Conservation (phyloP, 345 rosid species). For the Noccaea bulbosa region DNA sequence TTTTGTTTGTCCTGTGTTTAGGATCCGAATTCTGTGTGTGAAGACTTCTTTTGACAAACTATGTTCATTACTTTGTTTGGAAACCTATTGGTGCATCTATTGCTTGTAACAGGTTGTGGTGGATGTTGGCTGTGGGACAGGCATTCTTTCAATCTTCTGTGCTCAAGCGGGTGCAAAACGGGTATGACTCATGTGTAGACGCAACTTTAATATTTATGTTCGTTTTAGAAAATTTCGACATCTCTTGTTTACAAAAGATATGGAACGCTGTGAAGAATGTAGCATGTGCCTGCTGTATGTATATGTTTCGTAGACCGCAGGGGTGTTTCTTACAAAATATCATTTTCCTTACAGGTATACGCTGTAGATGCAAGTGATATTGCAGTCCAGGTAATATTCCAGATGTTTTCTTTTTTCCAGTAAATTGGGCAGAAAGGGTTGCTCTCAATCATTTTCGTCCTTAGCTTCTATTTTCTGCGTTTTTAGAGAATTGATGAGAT, state of each 20-base stretch:
- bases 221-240: background rate
- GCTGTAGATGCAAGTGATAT: slow-evolving; percentile 99
- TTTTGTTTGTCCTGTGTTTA: slow-evolving; percentile 10
- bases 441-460: slow-evolving; percentile 7
- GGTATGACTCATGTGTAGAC: slow-evolving; percentile 49
- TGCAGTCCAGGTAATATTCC: slow-evolving; percentile 79
- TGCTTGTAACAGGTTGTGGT: slow-evolving; percentile 74
- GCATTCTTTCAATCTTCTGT: slow-evolving; percentile 97
- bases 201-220: background rate
- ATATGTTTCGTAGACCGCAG: slow-evolving; percentile 7
- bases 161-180: slow-evolving; percentile 98
- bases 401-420: slow-evolving; percentile 32
- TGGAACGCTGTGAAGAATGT: slow-evolving; percentile 12
- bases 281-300: slow-evolving; percentile 13
- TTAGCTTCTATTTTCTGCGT: slow-evolving; percentile 17
- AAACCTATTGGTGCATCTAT: slow-evolving; percentile 34
- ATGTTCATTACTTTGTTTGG: background rate
- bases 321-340: slow-evolving; percentile 29
- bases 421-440: slow-evolving; percentile 9
- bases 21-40: slow-evolving; percentile 17
- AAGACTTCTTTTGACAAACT: background rate
- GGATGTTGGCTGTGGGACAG: slow-evolving; percentile 99
- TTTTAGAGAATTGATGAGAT: background rate
- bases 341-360: slow-evolving; percentile 66
- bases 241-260: background rate